A percentile compares a stretch with the other conserved stretches of the same genome.
Conservation (phyloP, 2,329 filamentous ascomycete species). For the Metarhizium album region DNA sequence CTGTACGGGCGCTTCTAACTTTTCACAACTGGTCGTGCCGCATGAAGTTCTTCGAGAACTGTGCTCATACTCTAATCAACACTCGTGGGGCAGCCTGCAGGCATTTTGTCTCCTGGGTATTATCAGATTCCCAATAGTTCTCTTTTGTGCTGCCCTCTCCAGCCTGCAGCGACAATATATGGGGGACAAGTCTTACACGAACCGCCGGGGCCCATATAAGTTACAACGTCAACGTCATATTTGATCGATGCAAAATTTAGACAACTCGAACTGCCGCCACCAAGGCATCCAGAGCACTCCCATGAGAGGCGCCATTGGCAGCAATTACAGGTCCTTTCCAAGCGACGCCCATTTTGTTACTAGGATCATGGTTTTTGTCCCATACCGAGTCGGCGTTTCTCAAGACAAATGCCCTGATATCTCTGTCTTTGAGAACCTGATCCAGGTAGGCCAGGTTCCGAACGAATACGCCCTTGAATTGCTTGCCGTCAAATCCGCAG, state of each 20-base stretch:
- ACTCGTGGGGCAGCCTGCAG: too few relatives aligned
- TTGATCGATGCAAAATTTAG: slow-evolving; percentile 7
- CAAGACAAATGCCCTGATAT: slow-evolving; percentile 43
- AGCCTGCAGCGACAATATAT: too few relatives aligned
- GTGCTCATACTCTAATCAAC: too few relatives aligned
- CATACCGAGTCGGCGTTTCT: slow-evolving; percentile 57
- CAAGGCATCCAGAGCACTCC: slow-evolving; percentile 54
- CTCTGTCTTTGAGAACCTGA: slow-evolving; percentile 32
- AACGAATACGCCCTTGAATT: slow-evolving; percentile 65
- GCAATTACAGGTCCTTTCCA: slow-evolving; percentile 51
- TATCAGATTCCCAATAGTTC: too few relatives aligned
- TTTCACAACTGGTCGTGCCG: too few relatives aligned
- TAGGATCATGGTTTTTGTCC: slow-evolving; percentile 41
- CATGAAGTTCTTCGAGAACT: too few relatives aligned
- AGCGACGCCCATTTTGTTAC: slow-evolving; percentile 45
- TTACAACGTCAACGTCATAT: too few relatives aligned
- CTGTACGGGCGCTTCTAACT: too few relatives aligned
- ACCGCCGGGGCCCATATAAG: too few relatives aligned
- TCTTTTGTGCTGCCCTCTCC: too few relatives aligned
- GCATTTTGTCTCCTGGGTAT: too few relatives aligned
- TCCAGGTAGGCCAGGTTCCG: slow-evolving; percentile 52
- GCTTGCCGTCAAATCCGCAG: slow-evolving; percentile 40
- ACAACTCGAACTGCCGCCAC: slow-evolving; percentile 44
- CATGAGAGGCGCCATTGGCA: slow-evolving; percentile 48
- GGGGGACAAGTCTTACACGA: too few relatives aligned